Base-by-base conservation (phyloP, 495 filamentous ascomycete species). In the Podospora didyma region DNA sequence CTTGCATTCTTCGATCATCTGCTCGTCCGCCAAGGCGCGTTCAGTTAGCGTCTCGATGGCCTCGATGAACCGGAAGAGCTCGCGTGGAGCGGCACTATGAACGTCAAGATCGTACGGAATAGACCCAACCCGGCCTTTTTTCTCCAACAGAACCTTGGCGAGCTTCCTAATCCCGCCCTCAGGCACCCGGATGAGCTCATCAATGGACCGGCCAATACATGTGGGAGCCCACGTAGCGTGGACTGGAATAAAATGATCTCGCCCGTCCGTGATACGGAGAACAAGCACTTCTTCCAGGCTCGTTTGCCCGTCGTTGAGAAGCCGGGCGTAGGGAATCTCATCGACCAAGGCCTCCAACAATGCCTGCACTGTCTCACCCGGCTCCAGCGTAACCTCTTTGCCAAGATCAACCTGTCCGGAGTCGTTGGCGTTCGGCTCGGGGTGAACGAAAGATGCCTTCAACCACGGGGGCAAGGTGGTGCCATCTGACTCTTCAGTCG, bases 161-260 rank as follows among this genome's bases (percentile, higher is more conserved):
- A 72, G 86, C 56, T 59, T 76, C 76, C 70, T 82, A 70, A 71
- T 89, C 71, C 64, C 92, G 20, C 86, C 85, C 56, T 94, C 89
- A 0, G 94, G 91, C 46, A 97, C 85, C 17, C 84, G 81, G 17
- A 92, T 89, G 16, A 98, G 80, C 60, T 94, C 89, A 49, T 89
- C 85, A 39, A 97, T 76, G 7, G 88, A 89, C 48, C 88, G 85
- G 0, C 90, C 91, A 52, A 97, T 92, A 60, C 84, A 89, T 0
- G 88, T 91, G 21, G 85, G 89, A 2, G 85, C 70, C 94, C 94
- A 99, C 0, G 75, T 71, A 0, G 84, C 93, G 3, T 78, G 81
- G 7, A 95, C 76, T 1, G 92, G 85, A 47, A 99, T 82, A 67
- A 99, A 99, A 68, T 97, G 88, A 59, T 99, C 94, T 49, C 90